These are phyloP conservation scores for Chamaecyparis obtusa DNA, from an alignment of 75 land plant species.

Conservation along the genomic window DNA sequence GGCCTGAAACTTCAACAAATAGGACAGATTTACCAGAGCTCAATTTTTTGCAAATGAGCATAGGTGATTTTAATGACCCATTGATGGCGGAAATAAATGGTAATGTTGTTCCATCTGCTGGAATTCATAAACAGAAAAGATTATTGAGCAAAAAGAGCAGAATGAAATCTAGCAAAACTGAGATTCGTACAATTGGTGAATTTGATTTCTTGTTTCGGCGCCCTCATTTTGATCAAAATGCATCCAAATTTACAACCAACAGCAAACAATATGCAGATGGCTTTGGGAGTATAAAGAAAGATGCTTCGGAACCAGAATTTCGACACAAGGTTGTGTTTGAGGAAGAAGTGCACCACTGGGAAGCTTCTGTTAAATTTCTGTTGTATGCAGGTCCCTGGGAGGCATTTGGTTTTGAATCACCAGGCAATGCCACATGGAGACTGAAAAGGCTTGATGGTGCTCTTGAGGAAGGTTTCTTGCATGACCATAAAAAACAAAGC, in stretches of 20 bases:
- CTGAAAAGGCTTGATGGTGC: neutral
- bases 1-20: neutral
- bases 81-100: neutral
- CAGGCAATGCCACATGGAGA: conserved; percentile 26
- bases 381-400: conserved; percentile 48
- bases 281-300: neutral
- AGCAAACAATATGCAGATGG: neutral
- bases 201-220: conserved; percentile 37
- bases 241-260: neutral
- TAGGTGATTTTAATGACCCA: neutral
- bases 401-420: conserved; percentile 31
- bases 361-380: conserved; percentile 43
- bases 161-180: conserved; percentile 17
- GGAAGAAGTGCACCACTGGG: conserved; percentile 34
- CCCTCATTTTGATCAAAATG: neutral
- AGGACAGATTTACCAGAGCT: neutral
- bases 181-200: conserved; percentile 31
- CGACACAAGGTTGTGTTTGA: neutral
- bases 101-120: neutral
- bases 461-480: neutral
- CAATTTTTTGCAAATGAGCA: neutral
- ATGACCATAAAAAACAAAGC: neutral
- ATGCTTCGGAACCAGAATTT: neutral
- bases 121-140: conserved; percentile 1
- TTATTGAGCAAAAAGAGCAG: neutral